phyloP scores from a whole-genome alignment of 441 rosid species.

The Lepidium campestre region DNA sequence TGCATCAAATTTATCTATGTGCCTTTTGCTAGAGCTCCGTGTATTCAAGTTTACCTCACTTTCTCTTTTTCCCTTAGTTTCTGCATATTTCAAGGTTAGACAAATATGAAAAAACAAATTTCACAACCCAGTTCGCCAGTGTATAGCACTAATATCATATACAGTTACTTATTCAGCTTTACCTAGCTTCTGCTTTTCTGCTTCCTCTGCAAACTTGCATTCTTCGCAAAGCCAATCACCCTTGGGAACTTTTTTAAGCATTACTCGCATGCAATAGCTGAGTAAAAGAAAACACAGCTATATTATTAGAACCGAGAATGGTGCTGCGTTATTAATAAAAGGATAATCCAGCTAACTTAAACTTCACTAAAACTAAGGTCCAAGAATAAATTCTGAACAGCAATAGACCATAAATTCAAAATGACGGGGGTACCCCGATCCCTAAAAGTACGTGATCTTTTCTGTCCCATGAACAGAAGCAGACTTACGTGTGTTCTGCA shows the following conservation, averaged over 20 bases:
- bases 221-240: slow-evolving; percentile 98
- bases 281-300: slow-evolving; percentile 23
- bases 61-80: slow-evolving; percentile 44
- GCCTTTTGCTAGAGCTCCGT: slow-evolving; percentile 52
- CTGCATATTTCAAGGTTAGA: slow-evolving; percentile 39
- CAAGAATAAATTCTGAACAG: not conserved
- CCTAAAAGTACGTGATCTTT: not conserved
- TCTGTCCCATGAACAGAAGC: not conserved
- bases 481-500: slow-evolving; percentile 97
- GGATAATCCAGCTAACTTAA: too few relatives aligned
- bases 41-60: slow-evolving; percentile 24
- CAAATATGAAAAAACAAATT: slow-evolving; percentile 6
- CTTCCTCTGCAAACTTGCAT: slow-evolving; percentile 71
- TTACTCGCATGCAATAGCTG: slow-evolving; percentile 98
- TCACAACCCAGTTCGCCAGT: not conserved
- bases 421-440: too few relatives aligned
- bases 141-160: not conserved
- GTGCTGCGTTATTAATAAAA: not conserved
- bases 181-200: slow-evolving; percentile 71
- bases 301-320: slow-evolving; percentile 1
- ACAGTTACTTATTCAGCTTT: slow-evolving; percentile 19
- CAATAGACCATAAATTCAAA: not conserved
- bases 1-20: slow-evolving; percentile 46
- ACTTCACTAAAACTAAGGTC: too few relatives aligned
- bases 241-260: slow-evolving; percentile 78